Evolutionary conservation across 2,329 filamentous ascomycete genomes (phyloP).

Genomic region (Cordyceps fumosorosea): DNA sequence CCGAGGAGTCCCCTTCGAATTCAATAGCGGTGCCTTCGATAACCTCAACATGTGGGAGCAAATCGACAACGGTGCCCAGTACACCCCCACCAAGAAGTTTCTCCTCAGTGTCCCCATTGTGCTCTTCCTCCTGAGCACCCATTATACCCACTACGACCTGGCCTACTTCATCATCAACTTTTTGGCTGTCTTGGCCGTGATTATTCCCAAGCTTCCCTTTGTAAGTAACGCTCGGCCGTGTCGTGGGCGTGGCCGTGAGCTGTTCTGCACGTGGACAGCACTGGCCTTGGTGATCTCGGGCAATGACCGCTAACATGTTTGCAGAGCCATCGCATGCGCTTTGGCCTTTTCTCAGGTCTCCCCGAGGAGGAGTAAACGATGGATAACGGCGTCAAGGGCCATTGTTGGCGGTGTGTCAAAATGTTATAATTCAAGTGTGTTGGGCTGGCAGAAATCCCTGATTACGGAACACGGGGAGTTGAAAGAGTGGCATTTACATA

Average conservation of each 20-base stretch:
- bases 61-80: constrained; percentile 98
- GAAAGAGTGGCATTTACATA: constrained; percentile 23
- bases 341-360: constrained; percentile 64
- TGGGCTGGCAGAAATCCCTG: constrained; percentile 5
- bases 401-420: not conserved
- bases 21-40: constrained; percentile 97
- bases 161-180: constrained; percentile 98
- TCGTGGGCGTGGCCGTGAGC: not conserved
- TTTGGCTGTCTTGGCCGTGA: constrained; percentile 81
- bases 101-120: constrained; percentile 89
- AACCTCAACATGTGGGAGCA: constrained; percentile 99
- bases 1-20: constrained; percentile 95
- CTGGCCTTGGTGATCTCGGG: not conserved
- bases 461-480: constrained; percentile 10
- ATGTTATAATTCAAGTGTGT: constrained; percentile 10
- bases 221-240: constrained; percentile 51
- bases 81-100: constrained; percentile 98
- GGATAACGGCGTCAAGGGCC: not conserved
- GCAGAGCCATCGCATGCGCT: constrained; percentile 71
- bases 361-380: constrained; percentile 47
- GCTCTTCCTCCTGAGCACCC: constrained; percentile 92
- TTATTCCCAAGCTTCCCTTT: constrained; percentile 93
- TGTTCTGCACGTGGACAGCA: not conserved
- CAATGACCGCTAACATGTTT: constrained; percentile 19
- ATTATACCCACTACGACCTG: constrained; percentile 97